These are phyloP conservation scores for Prosopis cineraria DNA, from an alignment of 306 rosid genomes.

Conservation along the genomic window DNA sequence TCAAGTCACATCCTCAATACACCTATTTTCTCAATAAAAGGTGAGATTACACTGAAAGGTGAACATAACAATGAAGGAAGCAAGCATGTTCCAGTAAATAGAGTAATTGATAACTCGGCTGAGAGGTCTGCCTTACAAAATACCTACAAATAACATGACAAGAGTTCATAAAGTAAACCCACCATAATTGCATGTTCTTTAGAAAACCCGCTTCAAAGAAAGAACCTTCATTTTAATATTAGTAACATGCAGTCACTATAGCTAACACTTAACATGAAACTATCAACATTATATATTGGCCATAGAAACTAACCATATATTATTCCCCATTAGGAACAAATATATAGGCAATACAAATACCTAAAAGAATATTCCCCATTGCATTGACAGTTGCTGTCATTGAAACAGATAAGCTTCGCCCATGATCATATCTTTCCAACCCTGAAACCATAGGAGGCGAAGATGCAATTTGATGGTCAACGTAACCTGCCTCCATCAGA, in stretches of 20 bases:
- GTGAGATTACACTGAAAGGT: neutral
- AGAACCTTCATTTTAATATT: neutral
- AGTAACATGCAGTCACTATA: neutral
- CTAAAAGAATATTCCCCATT: constrained; percentile 72
- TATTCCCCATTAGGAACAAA: neutral
- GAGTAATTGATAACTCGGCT: neutral
- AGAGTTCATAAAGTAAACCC: constrained; percentile 5
- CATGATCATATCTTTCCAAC: constrained; percentile 46
- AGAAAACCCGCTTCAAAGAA: constrained; percentile 16
- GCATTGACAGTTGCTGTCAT: constrained; percentile 84
- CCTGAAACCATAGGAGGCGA: constrained; percentile 38
- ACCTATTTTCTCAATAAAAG: neutral
- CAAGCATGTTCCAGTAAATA: neutral
- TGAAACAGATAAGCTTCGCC: constrained; percentile 66
- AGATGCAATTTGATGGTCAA: constrained; percentile 53
- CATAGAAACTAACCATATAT: constrained; percentile 9
- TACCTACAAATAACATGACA: neutral
- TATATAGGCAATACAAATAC: constrained; percentile 39
- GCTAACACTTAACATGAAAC: neutral
- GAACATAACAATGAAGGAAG: neutral
- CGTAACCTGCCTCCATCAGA: constrained; percentile 85
- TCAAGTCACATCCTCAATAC: neutral
- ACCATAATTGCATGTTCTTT: neutral
- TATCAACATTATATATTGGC: neutral
- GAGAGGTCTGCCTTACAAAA: neutral